Base-by-base conservation (phyloP, 2,329 filamentous ascomycete genomes). In the Pseudogymnoascus sp. region DNA sequence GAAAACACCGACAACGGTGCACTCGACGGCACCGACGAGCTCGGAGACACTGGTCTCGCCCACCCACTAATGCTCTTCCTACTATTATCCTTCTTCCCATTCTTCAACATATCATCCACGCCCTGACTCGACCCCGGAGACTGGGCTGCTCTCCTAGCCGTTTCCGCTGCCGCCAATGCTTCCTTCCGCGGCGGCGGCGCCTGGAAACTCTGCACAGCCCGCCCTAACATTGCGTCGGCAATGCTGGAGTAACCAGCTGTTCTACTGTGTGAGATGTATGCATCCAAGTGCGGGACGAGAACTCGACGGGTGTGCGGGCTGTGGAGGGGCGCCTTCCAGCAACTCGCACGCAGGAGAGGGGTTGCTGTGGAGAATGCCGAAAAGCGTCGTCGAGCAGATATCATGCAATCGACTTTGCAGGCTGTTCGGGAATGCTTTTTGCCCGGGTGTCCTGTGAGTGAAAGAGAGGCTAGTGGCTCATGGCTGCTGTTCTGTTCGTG, bases 141-240 rank as follows among this genome's bases (percentile, higher is more conserved):
- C 33, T 37, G 21, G 3, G 16, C 7, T 2, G 12, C 4, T 25
- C 31, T 18, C 37, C 23, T 40, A 5, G 37, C 58, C n/a, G 37
- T 28, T 1, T n/a, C 33, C 5, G 58, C 33, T 1, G 58, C 58
- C 6, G 37, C 37, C 25, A 68, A 62, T 38, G 66, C 63, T 8
- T 61, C 64, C 59, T 71, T 72, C n/a, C 66, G 35, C 12, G 67
- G 63, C 4, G 64, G 61, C 62, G 67, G 64, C 16, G 55, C 61
- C 41, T 64, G 55, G 63, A 64, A 62, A 5, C 64, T 64, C 43
- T 70, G 68, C 3, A 65, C 62, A 25, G 72, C 72, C 49, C 71
- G 65, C 23, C 61, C 60, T 63, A 77, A 66, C 75, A 77, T 77
- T 45, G 67, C 67, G 63, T 68, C 69, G 62, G 67, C 69, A 61